Conservation (phyloP, 2,329 filamentous ascomycete species). For the Lithohypha guttulata region DNA sequence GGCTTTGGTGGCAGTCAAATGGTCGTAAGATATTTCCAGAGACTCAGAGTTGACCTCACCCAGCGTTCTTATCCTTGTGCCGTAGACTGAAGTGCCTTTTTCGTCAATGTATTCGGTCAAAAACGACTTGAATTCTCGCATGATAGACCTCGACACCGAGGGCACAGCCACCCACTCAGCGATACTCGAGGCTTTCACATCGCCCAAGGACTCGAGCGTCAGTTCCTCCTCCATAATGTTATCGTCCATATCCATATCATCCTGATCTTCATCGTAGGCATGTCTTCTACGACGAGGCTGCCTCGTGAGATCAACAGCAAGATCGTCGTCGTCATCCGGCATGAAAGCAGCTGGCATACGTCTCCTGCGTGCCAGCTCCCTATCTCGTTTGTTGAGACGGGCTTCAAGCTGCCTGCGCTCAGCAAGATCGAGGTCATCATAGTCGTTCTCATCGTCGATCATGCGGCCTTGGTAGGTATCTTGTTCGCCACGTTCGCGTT, state of each 20-base stretch:
- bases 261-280: constrained; percentile 86
- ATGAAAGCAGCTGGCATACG: constrained; percentile 53
- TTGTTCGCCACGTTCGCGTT: constrained; percentile 37
- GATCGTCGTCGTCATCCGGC: constrained; percentile 71
- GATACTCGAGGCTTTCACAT: constrained; percentile 85
- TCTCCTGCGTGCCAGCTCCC: constrained; percentile 47
- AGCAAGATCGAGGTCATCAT: constrained; percentile 49
- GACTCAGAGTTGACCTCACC: constrained; percentile 96
- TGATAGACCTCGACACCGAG: constrained; percentile 83
- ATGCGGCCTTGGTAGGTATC: constrained; percentile 47
- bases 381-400: constrained; percentile 51
- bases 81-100: constrained; percentile 83
- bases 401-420: constrained; percentile 51
- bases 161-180: constrained; percentile 92
- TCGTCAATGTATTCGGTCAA: constrained; percentile 91
- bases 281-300: constrained; percentile 78
- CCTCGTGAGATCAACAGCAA: constrained; percentile 69
- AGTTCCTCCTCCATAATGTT: constrained; percentile 95
- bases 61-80: constrained; percentile 84
- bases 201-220: constrained; percentile 77
- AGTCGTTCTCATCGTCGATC: constrained; percentile 56
- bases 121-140: constrained; percentile 94
- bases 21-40: constrained; percentile 89
- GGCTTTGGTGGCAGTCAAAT: constrained; percentile 80
- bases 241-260: constrained; percentile 77